Percentiles rank a stretch among this genome's conserved stretches.
phyloP scores from a whole-genome alignment of 1,284 basidiomycete species.

The Ustilago hordei region DNA sequence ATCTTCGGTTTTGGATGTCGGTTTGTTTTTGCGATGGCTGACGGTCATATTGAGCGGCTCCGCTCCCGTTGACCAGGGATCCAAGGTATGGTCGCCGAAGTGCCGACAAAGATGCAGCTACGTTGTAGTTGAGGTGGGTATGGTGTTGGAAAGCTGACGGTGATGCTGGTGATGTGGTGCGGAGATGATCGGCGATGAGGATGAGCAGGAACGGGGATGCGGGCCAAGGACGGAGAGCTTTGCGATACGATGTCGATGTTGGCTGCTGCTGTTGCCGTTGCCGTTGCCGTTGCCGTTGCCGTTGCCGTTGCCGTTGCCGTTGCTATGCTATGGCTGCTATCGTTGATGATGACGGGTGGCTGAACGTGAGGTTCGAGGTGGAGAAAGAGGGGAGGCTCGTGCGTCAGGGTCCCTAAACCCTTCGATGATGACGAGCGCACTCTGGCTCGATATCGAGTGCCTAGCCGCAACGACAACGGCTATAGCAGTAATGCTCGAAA shows the following conservation, averaged over 20 bases:
- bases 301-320: not conserved
- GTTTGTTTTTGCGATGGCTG: slow-evolving; percentile 68
- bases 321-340: not conserved
- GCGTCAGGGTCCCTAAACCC: slow-evolving; percentile 15
- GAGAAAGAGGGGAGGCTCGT: slow-evolving; percentile 27
- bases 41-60: slow-evolving; percentile 60
- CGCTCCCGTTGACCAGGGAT: not conserved
- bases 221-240: not conserved
- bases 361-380: not conserved
- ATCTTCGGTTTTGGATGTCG: slow-evolving; percentile 60
- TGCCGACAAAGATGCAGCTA: not conserved
- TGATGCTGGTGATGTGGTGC: not conserved
- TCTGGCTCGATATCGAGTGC: not conserved
- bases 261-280: not conserved
- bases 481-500: not conserved
- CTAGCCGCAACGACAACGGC: slow-evolving; percentile 10
- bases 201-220: slow-evolving; percentile 1
- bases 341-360: slow-evolving; percentile 1
- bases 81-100: not conserved
- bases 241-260: not conserved
- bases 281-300: not conserved
- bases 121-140: not conserved
- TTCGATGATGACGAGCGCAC: slow-evolving; percentile 9
- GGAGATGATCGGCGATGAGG: not conserved
- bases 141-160: not conserved